Conservation (phyloP, 306 rosid genomes). For the Macrotyloma uniflorum region DNA sequence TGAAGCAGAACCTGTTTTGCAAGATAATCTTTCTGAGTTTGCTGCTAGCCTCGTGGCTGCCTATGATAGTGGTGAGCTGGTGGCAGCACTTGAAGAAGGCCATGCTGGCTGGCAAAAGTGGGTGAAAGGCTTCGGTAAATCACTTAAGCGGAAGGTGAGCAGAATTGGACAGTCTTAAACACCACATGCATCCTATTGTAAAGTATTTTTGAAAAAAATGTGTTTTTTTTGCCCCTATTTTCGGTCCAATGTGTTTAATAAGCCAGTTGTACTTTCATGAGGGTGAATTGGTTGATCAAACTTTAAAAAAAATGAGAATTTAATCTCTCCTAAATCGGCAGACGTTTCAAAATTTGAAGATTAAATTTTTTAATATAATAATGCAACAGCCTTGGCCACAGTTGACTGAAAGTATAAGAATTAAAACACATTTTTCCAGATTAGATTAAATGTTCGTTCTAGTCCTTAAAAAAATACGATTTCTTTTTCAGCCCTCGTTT, state of each 20-base stretch:
- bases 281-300: not conserved
- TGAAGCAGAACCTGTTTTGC: slow-evolving; percentile 71
- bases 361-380: too few species aligned
- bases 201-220: too few species aligned
- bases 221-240: not conserved
- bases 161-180: not conserved
- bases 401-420: too few species aligned
- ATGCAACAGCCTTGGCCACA: too few species aligned
- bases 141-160: slow-evolving; percentile 82
- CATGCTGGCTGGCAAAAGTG: slow-evolving; percentile 93
- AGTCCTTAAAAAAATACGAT: not conserved
- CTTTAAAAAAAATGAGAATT: too few species aligned
- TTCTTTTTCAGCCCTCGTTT: too few species aligned
- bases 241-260: not conserved
- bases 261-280: not conserved
- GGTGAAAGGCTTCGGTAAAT: slow-evolving; percentile 93
- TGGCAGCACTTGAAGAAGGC: slow-evolving; percentile 82
- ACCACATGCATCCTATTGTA: not conserved
- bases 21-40: slow-evolving; percentile 79
- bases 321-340: too few species aligned
- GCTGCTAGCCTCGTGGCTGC: slow-evolving; percentile 75
- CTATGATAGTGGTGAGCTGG: slow-evolving; percentile 75
- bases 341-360: too few species aligned
- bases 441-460: not conserved
- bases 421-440: too few species aligned